Evolutionary conservation across 345 rosid species (phyloP).

Genomic region (Boechera divaricarpa): DNA sequence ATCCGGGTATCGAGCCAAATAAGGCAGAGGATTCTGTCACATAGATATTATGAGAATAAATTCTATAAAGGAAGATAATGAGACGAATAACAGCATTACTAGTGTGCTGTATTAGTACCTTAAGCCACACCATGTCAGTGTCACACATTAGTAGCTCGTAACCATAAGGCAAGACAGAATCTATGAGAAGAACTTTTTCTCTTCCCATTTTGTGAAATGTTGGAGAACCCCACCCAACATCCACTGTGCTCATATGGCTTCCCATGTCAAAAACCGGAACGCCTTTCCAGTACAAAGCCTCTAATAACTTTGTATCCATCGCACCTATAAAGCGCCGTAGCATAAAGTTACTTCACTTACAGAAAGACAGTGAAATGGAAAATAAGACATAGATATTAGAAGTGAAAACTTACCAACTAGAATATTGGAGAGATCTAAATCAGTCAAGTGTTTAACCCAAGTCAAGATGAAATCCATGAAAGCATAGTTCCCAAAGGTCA

Average conservation of each 20-base stretch:
- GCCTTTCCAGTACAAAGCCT: slow-evolving; percentile 97
- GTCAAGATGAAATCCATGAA: slow-evolving; percentile 96
- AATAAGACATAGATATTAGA: slow-evolving; percentile 9
- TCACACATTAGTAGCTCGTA: slow-evolving; percentile 94
- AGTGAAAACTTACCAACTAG: slow-evolving; percentile 70
- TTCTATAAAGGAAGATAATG: slow-evolving; percentile 1
- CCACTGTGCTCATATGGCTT: slow-evolving; percentile 90
- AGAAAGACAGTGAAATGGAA: not conserved
- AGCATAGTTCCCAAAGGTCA: slow-evolving; percentile 94
- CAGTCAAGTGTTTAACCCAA: slow-evolving; percentile 94
- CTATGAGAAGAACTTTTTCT: slow-evolving; percentile 91
- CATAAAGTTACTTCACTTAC: slow-evolving; percentile 16
- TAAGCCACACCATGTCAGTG: slow-evolving; percentile 98
- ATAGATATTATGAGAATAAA: slow-evolving; percentile 16
- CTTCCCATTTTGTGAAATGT: slow-evolving; percentile 99
- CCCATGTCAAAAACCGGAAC: slow-evolving; percentile 99
- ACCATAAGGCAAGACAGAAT: slow-evolving; percentile 86
- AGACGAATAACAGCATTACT: not conserved
- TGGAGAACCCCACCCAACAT: slow-evolving; percentile 99
- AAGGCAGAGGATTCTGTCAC: slow-evolving; percentile 88
- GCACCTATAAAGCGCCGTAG: slow-evolving; percentile 64
- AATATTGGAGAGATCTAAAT: slow-evolving; percentile 80
- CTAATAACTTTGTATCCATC: slow-evolving; percentile 87
- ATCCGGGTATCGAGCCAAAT: slow-evolving; percentile 89
- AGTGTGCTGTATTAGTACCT: slow-evolving; percentile 52